Base-by-base conservation (phyloP, 345 rosid species). In the Stellera chamaejasme region DNA sequence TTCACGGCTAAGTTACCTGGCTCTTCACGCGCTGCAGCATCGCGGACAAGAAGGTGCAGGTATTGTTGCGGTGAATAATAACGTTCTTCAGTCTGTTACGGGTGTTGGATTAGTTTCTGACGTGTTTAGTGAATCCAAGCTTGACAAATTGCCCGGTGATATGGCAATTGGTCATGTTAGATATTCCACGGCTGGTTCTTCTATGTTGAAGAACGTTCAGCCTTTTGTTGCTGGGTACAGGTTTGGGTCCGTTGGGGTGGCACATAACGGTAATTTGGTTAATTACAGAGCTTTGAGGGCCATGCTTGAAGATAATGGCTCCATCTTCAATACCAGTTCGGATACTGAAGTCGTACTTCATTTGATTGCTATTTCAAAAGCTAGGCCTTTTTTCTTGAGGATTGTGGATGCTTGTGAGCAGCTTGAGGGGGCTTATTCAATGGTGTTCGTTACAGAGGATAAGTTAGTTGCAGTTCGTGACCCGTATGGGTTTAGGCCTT, bases 21-120 rank as follows among this genome's bases (percentile, higher is more conserved):
- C 97, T 0, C 96, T 93, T 27, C 99, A 89, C 60, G 94, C 97
- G 11, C 78, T 93, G 57, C 99, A 93, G 55, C 99, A 93, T 56
- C 94, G 99, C 43, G 99, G 99, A 7, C 99, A 93, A 62, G 99
- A 93, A 76, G 99, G 99, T 19, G 99, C 99, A 52, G 99, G 99
- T 61, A 93, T 93, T 55, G 99, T 93, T 16, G 73, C 99, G 1
- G 96, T 89, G 10, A 73, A 77, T 26, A 60, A 80, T 23, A 75
- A 83, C 19, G 87, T 89, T 32, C 79, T 89, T 45, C 94, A 93
- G 63, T 77, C 97, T 2, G 63, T 93, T 50, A 93, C 97, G 14
- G 99, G 99, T 28, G 86, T 93, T 56, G 99, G 99, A 3, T 81
- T 93, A 23, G 99, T 93, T 42, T 84, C 96, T 39, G 99, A 93